A percentile compares a stretch with the other conserved stretches of the same genome.
Evolutionary conservation across 768 basidiomycete species (phyloP).

Genomic region (Lentinula raphanica): DNA sequence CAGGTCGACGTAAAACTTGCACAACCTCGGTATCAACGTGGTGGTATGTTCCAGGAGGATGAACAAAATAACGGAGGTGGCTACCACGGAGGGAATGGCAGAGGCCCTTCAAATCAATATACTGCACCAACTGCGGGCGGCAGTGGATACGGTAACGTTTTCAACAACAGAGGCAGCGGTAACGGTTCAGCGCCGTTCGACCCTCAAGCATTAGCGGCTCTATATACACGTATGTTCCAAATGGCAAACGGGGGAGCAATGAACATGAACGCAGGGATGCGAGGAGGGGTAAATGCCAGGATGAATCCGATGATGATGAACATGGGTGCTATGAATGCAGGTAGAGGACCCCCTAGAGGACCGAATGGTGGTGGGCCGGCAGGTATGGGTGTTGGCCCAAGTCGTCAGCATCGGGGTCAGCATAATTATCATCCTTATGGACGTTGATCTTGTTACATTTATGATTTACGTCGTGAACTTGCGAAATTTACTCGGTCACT

Average conservation of each 20-base stretch:
- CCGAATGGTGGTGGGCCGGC: neutral
- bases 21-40: constrained; percentile 81
- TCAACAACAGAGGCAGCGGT: constrained; percentile 21
- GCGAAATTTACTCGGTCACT: neutral
- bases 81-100: constrained; percentile 9
- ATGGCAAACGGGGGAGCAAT: constrained; percentile 54
- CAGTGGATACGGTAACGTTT: constrained; percentile 28
- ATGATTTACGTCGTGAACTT: too few species aligned
- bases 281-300: constrained; percentile 5
- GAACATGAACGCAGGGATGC: constrained; percentile 58
- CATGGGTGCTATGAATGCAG: neutral
- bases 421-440: constrained; percentile 8
- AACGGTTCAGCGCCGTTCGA: constrained; percentile 63
- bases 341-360: neutral
- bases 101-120: constrained; percentile 14
- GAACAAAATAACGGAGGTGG: constrained; percentile 40
- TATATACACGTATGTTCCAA: constrained; percentile 95
- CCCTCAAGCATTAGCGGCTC: constrained; percentile 84
- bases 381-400: constrained; percentile 2
- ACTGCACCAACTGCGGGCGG: constrained; percentile 17
- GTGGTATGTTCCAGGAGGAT: constrained; percentile 59
- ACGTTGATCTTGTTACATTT: neutral
- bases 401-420: neutral
- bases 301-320: neutral
- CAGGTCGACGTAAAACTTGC: constrained; percentile 98